Evolutionary conservation across 2,329 filamentous ascomycete species (phyloP), one percentile per base, ranked within the genome.

Genomic region (Monilinia polystroma): DNA sequence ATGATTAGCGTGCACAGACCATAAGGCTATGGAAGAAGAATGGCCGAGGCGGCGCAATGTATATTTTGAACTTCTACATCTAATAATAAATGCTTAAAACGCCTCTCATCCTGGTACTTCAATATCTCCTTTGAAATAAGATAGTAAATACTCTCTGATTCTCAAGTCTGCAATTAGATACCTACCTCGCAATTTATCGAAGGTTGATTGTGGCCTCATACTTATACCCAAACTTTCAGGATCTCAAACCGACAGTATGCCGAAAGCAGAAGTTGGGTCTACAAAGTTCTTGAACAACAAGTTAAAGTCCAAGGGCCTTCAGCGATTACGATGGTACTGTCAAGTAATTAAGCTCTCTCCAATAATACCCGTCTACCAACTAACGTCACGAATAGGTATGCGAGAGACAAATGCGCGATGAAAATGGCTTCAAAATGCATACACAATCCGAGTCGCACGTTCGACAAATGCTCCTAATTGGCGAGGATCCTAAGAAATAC

Each of bases 371-470:
- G 53, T 43, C 26, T 52, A 45, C 53, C 53, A 47, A 51, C 45
- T 62, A 45, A 63, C 67, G 70, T 53, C 70, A 56, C n/a, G 18
- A 18, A 32, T 84, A 90, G 76, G 86, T 90, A 7, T 97, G 93
- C 80, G 85, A 92, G 76, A 83, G 86, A 67, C 89, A 92, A 73
- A 87, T 86, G 77, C 84, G 91, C 68, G 93, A 97, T 76, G 91
- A 93, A 72, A 97, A 98, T 79, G 93, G 90, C 35, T 96, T 93
- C 80, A 93, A 93, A 78, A 91, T 91, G 81, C 94, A 98, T 92
- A 97, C 89, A 0, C 87, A 92, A 74, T 90, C 87, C 69, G 92
- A 97, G 78, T 88, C 87, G 58, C 94, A 97, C 76, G 91, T 96
- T 52, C 89, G 94, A n/a, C 88, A 93, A 72, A 96, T 98, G 84